A percentile compares a stretch with the other conserved stretches of the same genome.
Conservation (phyloP, 306 rosid species). For the Spatholobus suberectus region DNA sequence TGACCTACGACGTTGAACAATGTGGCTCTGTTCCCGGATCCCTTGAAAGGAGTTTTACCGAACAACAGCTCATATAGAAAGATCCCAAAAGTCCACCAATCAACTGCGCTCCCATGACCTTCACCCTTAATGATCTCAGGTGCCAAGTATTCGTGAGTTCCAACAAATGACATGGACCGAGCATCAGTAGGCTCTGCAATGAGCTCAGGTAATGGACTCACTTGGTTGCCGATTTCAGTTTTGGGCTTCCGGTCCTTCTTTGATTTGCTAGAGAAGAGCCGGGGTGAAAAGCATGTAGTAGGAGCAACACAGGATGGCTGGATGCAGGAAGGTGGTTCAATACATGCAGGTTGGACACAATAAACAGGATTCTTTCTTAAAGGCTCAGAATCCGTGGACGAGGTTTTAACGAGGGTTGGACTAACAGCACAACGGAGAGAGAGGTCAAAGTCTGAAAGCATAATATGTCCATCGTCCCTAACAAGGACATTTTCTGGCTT, state of each 20-base stretch:
- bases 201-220: slow-evolving; percentile 91
- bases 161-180: slow-evolving; percentile 98
- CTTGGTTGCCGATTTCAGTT: slow-evolving; percentile 88
- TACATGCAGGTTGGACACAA: slow-evolving; percentile 95
- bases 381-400: slow-evolving; percentile 74
- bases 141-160: slow-evolving; percentile 95
- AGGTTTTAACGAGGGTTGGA: slow-evolving; percentile 83
- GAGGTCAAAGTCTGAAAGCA: slow-evolving; percentile 97
- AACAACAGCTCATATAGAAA: slow-evolving; percentile 89
- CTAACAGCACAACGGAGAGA: slow-evolving; percentile 93
- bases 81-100: slow-evolving; percentile 99
- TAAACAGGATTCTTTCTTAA: slow-evolving; percentile 72
- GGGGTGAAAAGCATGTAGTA: slow-evolving; percentile 93
- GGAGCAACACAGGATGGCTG: slow-evolving; percentile 98
- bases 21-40: slow-evolving; percentile 92
- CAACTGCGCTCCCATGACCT: slow-evolving; percentile 98
- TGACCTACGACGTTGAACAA: slow-evolving; percentile 92
- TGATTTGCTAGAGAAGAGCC: slow-evolving; percentile 89
- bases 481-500: slow-evolving; percentile 98
- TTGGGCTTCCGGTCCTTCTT: slow-evolving; percentile 88
- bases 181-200: slow-evolving; percentile 97
- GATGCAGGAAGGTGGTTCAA: slow-evolving; percentile 94
- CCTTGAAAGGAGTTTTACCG: slow-evolving; percentile 97
- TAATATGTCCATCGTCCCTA: slow-evolving; percentile 96
- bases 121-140: slow-evolving; percentile 98